Base-by-base conservation (phyloP, 768 basidiomycete species). In the Pleurotus giganteus region DNA sequence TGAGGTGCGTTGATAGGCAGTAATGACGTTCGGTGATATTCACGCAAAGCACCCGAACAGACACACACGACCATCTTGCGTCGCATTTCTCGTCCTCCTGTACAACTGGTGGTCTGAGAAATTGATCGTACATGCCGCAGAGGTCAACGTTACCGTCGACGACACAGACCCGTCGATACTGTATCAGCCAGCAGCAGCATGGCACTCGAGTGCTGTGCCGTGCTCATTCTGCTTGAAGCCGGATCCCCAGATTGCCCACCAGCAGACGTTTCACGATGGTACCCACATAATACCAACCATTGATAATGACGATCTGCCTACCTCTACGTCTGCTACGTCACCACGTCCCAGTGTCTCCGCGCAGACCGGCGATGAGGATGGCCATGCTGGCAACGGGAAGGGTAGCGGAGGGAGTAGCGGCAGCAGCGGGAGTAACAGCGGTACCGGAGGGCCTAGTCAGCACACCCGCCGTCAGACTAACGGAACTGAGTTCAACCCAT, bases 231-330 rank as follows among this genome's bases (percentile, higher is more conserved):
- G 75, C 60, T 52, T 69, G 7, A 61, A 67, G 51, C 67, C 69
- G 0, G 62, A 63, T 19, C 11, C 59, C 8, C 29, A 53, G 24
- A 44, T 62, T 27, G 66, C 69, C 4, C 58, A 52, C 32, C 56
- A 65, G 19, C 21, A 60, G 1, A 71, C 75, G 8, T 77, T 66
- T 54, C 76, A 78, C 59, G 65, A 71, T 57, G 74, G 67, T 13
- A 61, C 67, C 9, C 63, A 72, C 55, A 37, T 64, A 19, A 31
- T 58, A 27, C 24, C 57, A 21, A 46, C 56, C 3, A 28, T 24
- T 41, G 63, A 63, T 27, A 44, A 52, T 11, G 65, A 66, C 42
- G 66, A 69, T 31, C 27, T 51, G 50, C 13, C 39, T 8, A 47
- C 44, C 5, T 34, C 21, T 29, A 3, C 62, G 19, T 11, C 28